These are phyloP conservation scores for Ensete glaucum DNA, from an alignment of 176 grass and related monocot species.

Conservation along the genomic window DNA sequence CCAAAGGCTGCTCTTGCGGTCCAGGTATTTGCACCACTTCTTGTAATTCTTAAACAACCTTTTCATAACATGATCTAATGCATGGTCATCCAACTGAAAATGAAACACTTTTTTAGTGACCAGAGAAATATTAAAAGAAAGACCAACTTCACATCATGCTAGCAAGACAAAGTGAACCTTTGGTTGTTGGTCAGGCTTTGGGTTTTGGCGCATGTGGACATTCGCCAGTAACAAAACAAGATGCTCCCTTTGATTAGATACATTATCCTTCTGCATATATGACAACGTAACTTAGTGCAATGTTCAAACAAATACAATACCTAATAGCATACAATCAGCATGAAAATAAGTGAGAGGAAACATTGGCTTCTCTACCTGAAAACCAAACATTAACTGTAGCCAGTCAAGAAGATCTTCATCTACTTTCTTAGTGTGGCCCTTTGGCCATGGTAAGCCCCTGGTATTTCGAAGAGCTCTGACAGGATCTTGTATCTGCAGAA, in stretches of 20 bases:
- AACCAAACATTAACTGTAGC: slow-evolving; percentile 98
- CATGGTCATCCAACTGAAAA: slow-evolving; percentile 63
- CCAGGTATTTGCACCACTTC: slow-evolving; percentile 81
- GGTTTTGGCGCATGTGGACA: slow-evolving; percentile 59
- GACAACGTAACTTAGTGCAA: slow-evolving; percentile 18
- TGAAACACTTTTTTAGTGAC: slow-evolving; percentile 18
- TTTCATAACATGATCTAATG: slow-evolving; percentile 71
- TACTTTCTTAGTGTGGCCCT: slow-evolving; percentile 67
- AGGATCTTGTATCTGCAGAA: slow-evolving; percentile 80
- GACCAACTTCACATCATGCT: background rate
- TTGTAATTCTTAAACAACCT: slow-evolving; percentile 97
- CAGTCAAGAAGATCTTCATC: slow-evolving; percentile 90
- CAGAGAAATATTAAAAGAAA: slow-evolving; percentile 4
- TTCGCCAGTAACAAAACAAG: slow-evolving; percentile 91
- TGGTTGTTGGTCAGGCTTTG: slow-evolving; percentile 44
- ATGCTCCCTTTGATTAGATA: slow-evolving; percentile 91
- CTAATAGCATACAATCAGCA: slow-evolving; percentile 7
- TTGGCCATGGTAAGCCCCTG: slow-evolving; percentile 76
- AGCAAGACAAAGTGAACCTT: slow-evolving; percentile 44
- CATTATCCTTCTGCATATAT: slow-evolving; percentile 76
- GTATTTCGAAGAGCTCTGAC: slow-evolving; percentile 70
- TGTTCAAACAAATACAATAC: slow-evolving; percentile 27
- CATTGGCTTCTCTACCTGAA: slow-evolving; percentile 58
- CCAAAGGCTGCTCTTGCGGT: slow-evolving; percentile 84
- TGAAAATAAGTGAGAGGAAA: slow-evolving; percentile 6